Conservation (phyloP, 305 asterid genomes). For the Euphrasia arctica region DNA sequence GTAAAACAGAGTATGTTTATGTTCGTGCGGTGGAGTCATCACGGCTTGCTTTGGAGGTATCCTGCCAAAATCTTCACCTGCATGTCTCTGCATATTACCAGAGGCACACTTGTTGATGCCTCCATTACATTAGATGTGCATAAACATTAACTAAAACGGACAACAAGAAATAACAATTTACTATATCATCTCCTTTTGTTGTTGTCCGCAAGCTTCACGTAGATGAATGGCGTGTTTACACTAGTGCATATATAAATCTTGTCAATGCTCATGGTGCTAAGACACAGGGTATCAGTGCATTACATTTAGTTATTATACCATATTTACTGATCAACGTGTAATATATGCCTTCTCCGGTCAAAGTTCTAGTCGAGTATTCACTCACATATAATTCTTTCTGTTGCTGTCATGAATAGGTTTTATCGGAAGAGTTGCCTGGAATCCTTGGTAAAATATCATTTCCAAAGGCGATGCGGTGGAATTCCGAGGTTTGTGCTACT, state of each 20-base stretch:
- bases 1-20: conserved; percentile 81
- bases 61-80: not conserved
- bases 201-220: conserved; percentile 21
- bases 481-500: conserved; percentile 73
- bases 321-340: conserved; percentile 1
- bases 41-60: conserved; percentile 79
- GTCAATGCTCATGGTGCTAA: not conserved
- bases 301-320: not conserved
- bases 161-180: not conserved
- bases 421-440: conserved; percentile 77
- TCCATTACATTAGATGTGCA: conserved; percentile 18
- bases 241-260: conserved; percentile 5
- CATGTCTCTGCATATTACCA: conserved; percentile 5
- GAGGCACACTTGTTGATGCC: conserved; percentile 18
- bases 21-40: conserved; percentile 72
- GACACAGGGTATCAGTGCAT: not conserved
- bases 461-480: conserved; percentile 97
- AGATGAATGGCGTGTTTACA: conserved; percentile 4
- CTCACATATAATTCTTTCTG: conserved; percentile 16
- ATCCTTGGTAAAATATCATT: conserved; percentile 69
- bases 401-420: conserved; percentile 52
- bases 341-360: conserved; percentile 6
- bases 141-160: not conserved
- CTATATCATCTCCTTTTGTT: conserved; percentile 15
- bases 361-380: conserved; percentile 13